Evolutionary conservation across 2,329 filamentous ascomycete genomes (phyloP), one percentile per base, ranked within the genome.

Genomic region (Fusarium hostae): DNA sequence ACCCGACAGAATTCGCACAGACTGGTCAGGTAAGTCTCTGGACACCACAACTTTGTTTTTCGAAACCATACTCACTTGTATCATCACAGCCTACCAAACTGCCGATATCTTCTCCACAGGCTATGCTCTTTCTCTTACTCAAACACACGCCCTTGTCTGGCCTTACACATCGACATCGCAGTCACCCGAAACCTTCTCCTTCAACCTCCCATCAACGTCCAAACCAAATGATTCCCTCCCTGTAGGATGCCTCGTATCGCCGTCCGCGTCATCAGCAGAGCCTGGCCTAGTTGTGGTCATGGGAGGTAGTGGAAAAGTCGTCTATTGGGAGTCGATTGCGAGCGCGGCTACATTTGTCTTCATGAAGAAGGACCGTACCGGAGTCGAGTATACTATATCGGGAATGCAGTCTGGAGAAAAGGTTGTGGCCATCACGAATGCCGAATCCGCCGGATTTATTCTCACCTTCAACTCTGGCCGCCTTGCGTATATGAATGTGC

Each of bases 281-380:
- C 92, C 95, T 37, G 96, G 96, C 5, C 86, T 99, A 40, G 89
- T 99, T 32, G 88, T 98, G 40, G 87, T 98, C 40, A 93, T 95
- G 83, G 93, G 95, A 16, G 89, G 89, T 22, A 94, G 87, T 52
- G 96, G 96, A 57, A 95, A 91, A 80, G 90, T 98, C 57, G 91
- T 94, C 47, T 98, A 96, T 81, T 98, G 96, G 94, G 96, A 98
- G 79, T 97, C 94, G 41, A 93, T 98, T 70, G 94, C 95, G 61
- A 94, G 91, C 80, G 94, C 94, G 13, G 93, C 94, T 41, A 94
- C 94, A 2, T 87, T 97, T 60, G 93, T 93, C 70, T 89, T 97
- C 43, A 93, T 95, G 77, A 91, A 92, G 72, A 92, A 97, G 78
- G 92, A 93, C 77, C 90, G 92, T 72, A 91, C 90, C 71, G 93